Evolutionary conservation across 2,329 filamentous ascomycete genomes (phyloP), one percentile per base, ranked within the genome.

Genomic region (Clonostachys rosea): DNA sequence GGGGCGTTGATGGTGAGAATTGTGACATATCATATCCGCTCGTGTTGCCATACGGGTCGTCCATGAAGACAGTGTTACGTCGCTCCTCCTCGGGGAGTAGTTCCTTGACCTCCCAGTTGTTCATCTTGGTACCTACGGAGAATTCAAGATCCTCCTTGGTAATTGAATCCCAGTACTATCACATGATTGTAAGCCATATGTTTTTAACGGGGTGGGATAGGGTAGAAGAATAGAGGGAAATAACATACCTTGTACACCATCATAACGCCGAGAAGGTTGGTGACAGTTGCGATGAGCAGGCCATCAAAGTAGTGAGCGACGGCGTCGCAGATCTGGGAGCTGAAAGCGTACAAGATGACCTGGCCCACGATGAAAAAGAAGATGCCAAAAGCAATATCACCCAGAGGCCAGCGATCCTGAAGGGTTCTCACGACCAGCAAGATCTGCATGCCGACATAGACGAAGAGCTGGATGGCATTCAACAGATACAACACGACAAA

Each of bases 81-180:
- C 87, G 84, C 49, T 92, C 88, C 48, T 94, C 89, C 54, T 94
- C 89, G 41, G 86, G 81, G 16, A 94, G 76, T 11, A 89, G 77
- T 52, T 97, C 92, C 73, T 97, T 97, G 63, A 97, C 87, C 64
- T 99, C 94, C 94, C 94, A 99, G 66, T 94, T 96, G 72, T 96
- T 95, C 70, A 89, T 87, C 66, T 92, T 89, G 49, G 90, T 90
- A 54, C 92, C 92, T 44, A 99, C 94, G 4, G 91, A 96, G 69
- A 99, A 99, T 65, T 99, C 94, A 55, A 99, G 85, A 66, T 99
- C 94, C 70, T 99, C 94, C 62, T 89, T 91, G 18, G 94, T 99
- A 67, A 99, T 99, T 14, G 91, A 96, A 64, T 99, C 94, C 94
- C 94, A 99, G 75, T 95, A 99, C 91, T 94, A 56, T 46, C 49